Base-by-base conservation (phyloP, 2,329 filamentous ascomycete species). In the Diaporthe vexans region DNA sequence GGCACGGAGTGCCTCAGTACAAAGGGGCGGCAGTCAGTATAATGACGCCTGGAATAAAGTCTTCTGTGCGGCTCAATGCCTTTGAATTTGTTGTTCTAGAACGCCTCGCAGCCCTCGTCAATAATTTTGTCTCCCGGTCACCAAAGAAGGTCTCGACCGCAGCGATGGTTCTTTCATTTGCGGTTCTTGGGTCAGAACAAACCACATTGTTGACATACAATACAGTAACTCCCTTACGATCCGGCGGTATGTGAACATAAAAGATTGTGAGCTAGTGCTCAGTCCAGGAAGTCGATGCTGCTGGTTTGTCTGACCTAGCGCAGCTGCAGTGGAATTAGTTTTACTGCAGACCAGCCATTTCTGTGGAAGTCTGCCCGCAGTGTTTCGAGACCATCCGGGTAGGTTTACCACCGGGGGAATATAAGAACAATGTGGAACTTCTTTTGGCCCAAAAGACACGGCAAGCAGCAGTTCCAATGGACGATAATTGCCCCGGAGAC, bases 21-120 rank as follows among this genome's bases (percentile, higher is more conserved):
- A 68, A 68, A 68, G 33, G 33, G 13, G 13, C 33, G n/a, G n/a
- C 8, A 54, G 29, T 15, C 17, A 8, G n/a, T 3, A 40, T 40
- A 68, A 68, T 54, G 33, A 52, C 48, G n/a, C 48, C 48, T 52
- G 48, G n/a, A 52, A 52, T 26, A 54, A 26, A 19, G 29, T 24
- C 24, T 13, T 13, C 33, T 26, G 19, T 17, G n/a, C 48, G 63
- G 63, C 63, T 40, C 48, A 17, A 17, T 52, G 33, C 21, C 48
- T 68, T 68, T 68, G 63, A 54, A 15, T 35, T 15, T 19, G 33
- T 37, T 40, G n/a, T 68, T 37, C n/a, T 26, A 51, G 29, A 37
- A 40, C 48, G n/a, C 11, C n/a, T 43, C 13, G 21, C 9, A 7
- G 2, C 48, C 21, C 19, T 40, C 33, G n/a, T 54, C 63, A 68